Percentiles rank a stretch among this genome's conserved stretches.
phyloP scores from a whole-genome alignment of 2,329 filamentous ascomycete species.

The Metarhizium brunneum region DNA sequence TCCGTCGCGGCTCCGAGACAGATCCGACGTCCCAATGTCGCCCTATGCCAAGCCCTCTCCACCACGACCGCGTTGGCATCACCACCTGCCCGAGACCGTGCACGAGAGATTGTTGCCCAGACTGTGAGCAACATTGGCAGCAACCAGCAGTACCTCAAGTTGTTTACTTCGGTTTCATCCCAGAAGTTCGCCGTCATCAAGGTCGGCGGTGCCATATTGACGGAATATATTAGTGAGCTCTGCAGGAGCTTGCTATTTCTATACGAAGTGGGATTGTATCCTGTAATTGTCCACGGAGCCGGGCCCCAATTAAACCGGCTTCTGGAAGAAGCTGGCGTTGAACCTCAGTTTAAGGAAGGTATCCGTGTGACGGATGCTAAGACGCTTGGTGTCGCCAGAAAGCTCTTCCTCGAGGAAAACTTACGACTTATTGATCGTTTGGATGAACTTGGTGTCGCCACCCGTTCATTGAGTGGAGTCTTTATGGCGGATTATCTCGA shows the following conservation, averaged over 20 bases:
- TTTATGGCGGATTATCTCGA: constrained; percentile 92
- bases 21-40: neutral
- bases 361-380: constrained; percentile 94
- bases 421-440: constrained; percentile 83
- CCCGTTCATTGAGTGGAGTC: constrained; percentile 82
- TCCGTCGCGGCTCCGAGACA: neutral
- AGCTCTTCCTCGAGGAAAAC: constrained; percentile 93
- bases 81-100: constrained; percentile 13
- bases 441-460: constrained; percentile 81
- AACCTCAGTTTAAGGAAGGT: constrained; percentile 93
- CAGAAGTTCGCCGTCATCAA: constrained; percentile 99
- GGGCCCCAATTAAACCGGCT: constrained; percentile 92
- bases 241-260: constrained; percentile 84
- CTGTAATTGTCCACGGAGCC: constrained; percentile 90
- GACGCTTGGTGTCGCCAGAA: constrained; percentile 81
- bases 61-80: neutral
- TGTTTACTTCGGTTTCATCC: constrained; percentile 90
- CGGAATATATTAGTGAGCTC: constrained; percentile 85
- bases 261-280: constrained; percentile 89
- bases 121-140: constrained; percentile 92
- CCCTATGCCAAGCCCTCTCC: constrained; percentile 35
- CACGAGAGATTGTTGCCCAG: constrained; percentile 28
- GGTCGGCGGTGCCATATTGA: constrained; percentile 91
- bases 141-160: constrained; percentile 93
- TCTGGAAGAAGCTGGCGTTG: constrained; percentile 81